phyloP scores from a whole-genome alignment of 306 rosid species.

The Castanea sativa region DNA sequence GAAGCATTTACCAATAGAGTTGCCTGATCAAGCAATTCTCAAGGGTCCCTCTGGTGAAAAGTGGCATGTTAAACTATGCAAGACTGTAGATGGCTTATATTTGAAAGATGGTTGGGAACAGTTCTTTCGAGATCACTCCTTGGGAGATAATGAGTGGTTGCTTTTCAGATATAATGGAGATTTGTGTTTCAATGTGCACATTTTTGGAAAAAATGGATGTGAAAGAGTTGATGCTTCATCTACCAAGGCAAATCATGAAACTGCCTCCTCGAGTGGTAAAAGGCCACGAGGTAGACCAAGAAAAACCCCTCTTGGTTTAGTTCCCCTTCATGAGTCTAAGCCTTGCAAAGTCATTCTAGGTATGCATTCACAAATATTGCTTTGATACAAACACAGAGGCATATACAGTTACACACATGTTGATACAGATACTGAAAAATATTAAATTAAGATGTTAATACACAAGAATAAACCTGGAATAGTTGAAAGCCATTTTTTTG shows the following conservation, averaged over 20 bases:
- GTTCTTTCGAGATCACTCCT: conserved; percentile 12
- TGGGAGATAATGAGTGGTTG: conserved; percentile 2
- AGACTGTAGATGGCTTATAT: background rate
- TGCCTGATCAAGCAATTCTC: background rate
- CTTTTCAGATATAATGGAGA: conserved; percentile 3
- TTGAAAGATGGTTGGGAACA: conserved; percentile 16
- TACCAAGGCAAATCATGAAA: background rate
- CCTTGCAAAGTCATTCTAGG: background rate
- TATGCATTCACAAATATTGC: background rate
- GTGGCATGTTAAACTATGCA: background rate
- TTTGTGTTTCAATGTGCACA: background rate
- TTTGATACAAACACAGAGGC: background rate
- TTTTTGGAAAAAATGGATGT: background rate
- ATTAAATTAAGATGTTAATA: no score
- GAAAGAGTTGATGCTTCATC: background rate
- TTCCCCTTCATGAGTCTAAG: background rate
- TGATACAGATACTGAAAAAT: no score
- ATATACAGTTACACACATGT: no score
- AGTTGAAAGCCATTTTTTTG: no score
- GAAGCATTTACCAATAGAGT: background rate
- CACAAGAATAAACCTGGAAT: no score
- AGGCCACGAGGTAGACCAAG: conserved; percentile 9
- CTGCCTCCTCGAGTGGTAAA: background rate
- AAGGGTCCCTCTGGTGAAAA: background rate
- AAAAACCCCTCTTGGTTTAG: background rate